Evolutionary conservation across 257 asterid genomes (phyloP), one percentile per base, ranked within the genome.

Genomic region (Ligustrum vulgare): DNA sequence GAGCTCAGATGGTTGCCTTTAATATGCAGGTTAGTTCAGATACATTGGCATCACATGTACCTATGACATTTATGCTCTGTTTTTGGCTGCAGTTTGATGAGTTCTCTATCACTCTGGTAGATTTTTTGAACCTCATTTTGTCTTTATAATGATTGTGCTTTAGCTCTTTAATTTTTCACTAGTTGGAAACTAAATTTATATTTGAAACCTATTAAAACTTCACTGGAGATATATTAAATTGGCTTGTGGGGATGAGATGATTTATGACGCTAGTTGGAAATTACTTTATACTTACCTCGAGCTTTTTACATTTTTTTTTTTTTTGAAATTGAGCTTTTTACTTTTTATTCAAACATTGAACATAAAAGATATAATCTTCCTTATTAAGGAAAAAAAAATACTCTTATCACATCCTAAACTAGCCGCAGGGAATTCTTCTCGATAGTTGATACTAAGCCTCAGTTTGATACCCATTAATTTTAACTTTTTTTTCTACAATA

Each of bases 1-100:
- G 99, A 78, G 99, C 98, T 49, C 99, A 94, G 86, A 92, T 94
- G 99, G 92, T 91, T 74, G 99, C 97, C 54, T 92, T 92, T 32
- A 94, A 94, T 75, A 95, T 93, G 99, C 98, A 95, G 97, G 99
- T 92, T 77, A 36, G 65, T 32, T 72, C 25, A n/a, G 25, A n/a
- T 2, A 47, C 67, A 4, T 32, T 67, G 15, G 67, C n/a, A 25
- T 60, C 4, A 12, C 31, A 20, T 58, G 13, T 20, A 22, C 12
- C 66, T 33, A 58, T 20, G 16, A 23, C 8, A 10, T 25, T n/a
- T 13, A 35, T 13, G 45, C 23, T 45, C 23, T 67, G 34, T 10
- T 13, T 34, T 23, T 54, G 51, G 72, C 36, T n/a, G 18, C 25
- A 31, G 11, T 9, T 6, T 49, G 68, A 33, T 22, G n/a, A 67